Evolutionary conservation across 1,284 basidiomycete species (phyloP).

Genomic region (Leccinum subrobustum): DNA sequence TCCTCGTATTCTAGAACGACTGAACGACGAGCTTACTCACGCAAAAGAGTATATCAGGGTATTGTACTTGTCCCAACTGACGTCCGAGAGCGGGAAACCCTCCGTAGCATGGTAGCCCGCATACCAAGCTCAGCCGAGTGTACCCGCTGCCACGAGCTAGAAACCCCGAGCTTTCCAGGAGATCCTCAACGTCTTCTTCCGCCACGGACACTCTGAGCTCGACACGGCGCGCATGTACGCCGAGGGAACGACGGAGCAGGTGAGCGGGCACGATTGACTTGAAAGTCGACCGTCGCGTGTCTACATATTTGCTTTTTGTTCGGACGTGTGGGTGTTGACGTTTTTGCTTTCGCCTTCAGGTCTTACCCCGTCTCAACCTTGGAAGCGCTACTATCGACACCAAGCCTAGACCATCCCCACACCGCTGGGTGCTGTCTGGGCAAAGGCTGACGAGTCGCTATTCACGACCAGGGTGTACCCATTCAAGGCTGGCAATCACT

Average conservation of each 20-base stretch:
- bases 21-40: background rate
- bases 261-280: slow-evolving; percentile 10
- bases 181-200: slow-evolving; percentile 47
- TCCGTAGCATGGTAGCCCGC: slow-evolving; percentile 44
- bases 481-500: slow-evolving; percentile 30
- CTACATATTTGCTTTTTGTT: too few species aligned
- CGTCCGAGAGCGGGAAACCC: slow-evolving; percentile 36
- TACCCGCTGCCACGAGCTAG: background rate
- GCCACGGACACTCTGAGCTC: slow-evolving; percentile 43
- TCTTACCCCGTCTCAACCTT: slow-evolving; percentile 24
- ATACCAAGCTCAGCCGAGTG: slow-evolving; percentile 21
- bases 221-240: slow-evolving; percentile 52
- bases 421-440: background rate
- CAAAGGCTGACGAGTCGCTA: background rate
- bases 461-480: slow-evolving; percentile 35
- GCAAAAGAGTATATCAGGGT: slow-evolving; percentile 44
- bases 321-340: background rate
- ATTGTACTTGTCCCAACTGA: slow-evolving; percentile 50
- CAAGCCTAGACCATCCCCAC: background rate
- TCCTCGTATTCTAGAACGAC: background rate
- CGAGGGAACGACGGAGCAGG: slow-evolving; percentile 51
- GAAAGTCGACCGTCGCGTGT: background rate
- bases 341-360: slow-evolving; percentile 21
- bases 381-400: too few species aligned
- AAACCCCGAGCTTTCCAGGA: slow-evolving; percentile 17